These are phyloP conservation scores for Arachnomyces sp. DNA, from an alignment of 2,329 filamentous ascomycete species.

Conservation along the genomic window DNA sequence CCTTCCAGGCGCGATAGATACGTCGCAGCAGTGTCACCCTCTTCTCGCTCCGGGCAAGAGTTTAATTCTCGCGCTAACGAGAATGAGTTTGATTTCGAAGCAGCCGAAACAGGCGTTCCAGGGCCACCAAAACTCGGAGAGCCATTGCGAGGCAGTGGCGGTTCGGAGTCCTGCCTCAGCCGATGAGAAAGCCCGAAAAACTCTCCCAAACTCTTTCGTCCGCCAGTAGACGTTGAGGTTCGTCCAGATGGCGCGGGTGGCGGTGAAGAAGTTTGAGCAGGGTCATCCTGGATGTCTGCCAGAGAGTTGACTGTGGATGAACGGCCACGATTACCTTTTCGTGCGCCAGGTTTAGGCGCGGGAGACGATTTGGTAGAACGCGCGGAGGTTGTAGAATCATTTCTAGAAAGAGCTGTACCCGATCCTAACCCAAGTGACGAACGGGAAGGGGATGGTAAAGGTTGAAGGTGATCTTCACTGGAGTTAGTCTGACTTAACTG, in stretches of 20 bases:
- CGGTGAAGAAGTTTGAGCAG: constrained; percentile 55
- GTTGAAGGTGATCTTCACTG: constrained; percentile 30
- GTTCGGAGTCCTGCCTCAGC: constrained; percentile 74
- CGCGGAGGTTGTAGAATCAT: constrained; percentile 56
- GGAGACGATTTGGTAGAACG: constrained; percentile 57
- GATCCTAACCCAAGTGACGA: constrained; percentile 44
- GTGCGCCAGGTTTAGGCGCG: constrained; percentile 51
- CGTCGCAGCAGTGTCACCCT: constrained; percentile 82
- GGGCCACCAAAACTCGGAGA: constrained; percentile 52
- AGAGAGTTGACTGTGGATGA: constrained; percentile 88
- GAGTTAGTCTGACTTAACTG: constrained; percentile 18
- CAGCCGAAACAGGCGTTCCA: constrained; percentile 60
- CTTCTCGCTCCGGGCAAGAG: constrained; percentile 67
- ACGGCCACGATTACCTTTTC: constrained; percentile 59
- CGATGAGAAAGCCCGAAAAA: constrained; percentile 68
- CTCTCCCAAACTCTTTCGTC: constrained; percentile 87
- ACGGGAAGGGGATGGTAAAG: constrained; percentile 43
- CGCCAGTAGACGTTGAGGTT: constrained; percentile 75
- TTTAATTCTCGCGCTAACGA: constrained; percentile 64
- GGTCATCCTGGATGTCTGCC: constrained; percentile 63
- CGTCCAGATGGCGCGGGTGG: constrained; percentile 42
- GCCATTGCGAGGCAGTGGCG: constrained; percentile 57
- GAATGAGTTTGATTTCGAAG: constrained; percentile 76
- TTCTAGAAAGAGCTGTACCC: constrained; percentile 44
- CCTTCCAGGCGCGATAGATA: constrained; percentile 82